Evolutionary conservation across 495 filamentous ascomycete genomes (phyloP).

Genomic region (Choiromyces venosus): DNA sequence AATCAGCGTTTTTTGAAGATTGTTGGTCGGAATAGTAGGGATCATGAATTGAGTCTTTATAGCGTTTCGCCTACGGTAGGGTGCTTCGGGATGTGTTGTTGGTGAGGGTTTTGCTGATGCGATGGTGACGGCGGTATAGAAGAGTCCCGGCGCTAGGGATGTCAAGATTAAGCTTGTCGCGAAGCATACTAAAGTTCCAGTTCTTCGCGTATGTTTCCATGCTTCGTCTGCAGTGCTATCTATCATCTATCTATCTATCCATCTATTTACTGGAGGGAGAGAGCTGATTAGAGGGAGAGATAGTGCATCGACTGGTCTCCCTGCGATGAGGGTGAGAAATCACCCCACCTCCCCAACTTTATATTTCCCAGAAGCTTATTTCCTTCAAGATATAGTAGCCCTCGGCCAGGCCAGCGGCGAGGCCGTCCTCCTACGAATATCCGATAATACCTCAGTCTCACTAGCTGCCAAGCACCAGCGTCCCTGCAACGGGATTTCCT

Average conservation of each 20-base stretch:
- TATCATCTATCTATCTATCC: conserved; percentile 1
- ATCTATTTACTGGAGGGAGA: neutral
- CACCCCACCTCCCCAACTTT: neutral
- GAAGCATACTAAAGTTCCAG: conserved; percentile 73
- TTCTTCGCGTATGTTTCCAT: conserved; percentile 58
- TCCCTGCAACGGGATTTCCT: conserved; percentile 85
- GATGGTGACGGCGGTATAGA: conserved; percentile 1
- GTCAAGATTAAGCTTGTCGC: conserved; percentile 64
- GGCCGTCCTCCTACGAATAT: conserved; percentile 71
- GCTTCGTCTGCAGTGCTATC: neutral
- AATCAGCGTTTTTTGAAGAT: conserved; percentile 72
- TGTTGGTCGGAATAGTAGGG: conserved; percentile 56
- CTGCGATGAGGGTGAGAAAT: conserved; percentile 47
- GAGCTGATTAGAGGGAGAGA: conserved; percentile 3
- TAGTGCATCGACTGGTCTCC: conserved; percentile 84
- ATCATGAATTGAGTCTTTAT: conserved; percentile 73
- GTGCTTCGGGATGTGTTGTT: conserved; percentile 1
- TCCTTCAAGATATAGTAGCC: conserved; percentile 60
- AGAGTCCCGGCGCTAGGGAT: conserved; percentile 36
- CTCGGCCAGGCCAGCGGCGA: conserved; percentile 81
- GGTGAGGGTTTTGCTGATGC: neutral
- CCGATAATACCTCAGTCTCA: conserved; percentile 58
- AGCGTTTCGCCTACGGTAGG: conserved; percentile 56
- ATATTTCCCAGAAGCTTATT: conserved; percentile 5
- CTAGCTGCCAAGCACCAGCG: conserved; percentile 80